phyloP scores from a whole-genome alignment of 129 eudicot genomes.

The Tagetes patula region DNA sequence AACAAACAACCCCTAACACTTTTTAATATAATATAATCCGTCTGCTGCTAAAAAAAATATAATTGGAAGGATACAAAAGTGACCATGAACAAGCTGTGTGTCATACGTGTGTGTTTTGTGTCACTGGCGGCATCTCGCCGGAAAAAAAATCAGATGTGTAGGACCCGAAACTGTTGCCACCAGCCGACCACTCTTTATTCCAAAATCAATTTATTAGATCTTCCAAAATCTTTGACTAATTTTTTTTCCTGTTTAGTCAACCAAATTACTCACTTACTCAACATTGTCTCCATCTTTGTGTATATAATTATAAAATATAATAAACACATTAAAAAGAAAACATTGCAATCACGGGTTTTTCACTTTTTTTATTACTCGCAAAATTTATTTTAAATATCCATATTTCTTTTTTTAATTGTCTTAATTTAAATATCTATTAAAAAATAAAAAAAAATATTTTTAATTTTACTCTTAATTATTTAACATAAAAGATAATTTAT shows the following conservation, averaged over 20 bases:
- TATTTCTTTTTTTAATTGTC: too few species aligned
- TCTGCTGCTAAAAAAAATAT: too few species aligned
- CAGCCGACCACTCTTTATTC: slow-evolving; percentile 14
- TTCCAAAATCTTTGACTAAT: slow-evolving; percentile 28
- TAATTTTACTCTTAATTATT: too few species aligned
- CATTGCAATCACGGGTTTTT: background rate
- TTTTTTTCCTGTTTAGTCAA: background rate
- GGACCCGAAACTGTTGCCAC: slow-evolving; percentile 18
- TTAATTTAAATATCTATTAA: too few species aligned
- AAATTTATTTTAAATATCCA: too few species aligned
- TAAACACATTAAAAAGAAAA: background rate
- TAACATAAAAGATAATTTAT: too few species aligned
- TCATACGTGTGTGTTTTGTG: slow-evolving; percentile 11
- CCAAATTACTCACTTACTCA: background rate
- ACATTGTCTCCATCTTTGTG: background rate
- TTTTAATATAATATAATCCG: too few species aligned
- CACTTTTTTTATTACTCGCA: too few species aligned
- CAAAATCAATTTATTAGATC: slow-evolving; percentile 12
- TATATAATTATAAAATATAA: background rate
- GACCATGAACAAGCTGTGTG: background rate
- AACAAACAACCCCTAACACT: too few species aligned
- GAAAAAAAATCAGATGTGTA: slow-evolving; percentile 11
- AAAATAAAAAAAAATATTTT: too few species aligned
- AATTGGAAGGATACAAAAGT: too few species aligned
- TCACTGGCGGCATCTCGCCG: slow-evolving; percentile 22